Percentiles rank a stretch among this genome's conserved stretches.
phyloP scores from a whole-genome alignment of 2,329 filamentous ascomycete species.

The Fusarium tjaetaba region DNA sequence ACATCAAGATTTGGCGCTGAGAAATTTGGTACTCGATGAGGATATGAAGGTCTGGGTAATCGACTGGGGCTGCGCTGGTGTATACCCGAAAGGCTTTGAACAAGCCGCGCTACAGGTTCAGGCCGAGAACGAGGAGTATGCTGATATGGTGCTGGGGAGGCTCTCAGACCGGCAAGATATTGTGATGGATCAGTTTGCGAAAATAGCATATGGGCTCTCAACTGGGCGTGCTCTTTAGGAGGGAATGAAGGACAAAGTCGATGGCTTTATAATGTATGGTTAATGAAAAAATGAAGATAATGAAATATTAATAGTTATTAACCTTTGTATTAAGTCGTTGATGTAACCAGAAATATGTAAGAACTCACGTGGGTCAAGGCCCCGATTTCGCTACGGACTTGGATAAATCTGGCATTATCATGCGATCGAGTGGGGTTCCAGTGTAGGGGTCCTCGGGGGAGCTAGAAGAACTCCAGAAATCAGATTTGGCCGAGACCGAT shows the following conservation, averaged over 20 bases:
- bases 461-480: slow-evolving; percentile 13
- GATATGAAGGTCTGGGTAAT: rapidly evolving
- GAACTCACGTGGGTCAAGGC: rapidly evolving
- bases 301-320: no score
- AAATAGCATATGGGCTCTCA: rapidly evolving
- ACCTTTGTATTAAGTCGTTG: no score
- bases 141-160: rapidly evolving
- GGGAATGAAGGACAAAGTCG: no score
- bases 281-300: no score
- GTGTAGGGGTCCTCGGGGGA: background rate
- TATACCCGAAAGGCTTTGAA: rapidly evolving
- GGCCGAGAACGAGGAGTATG: rapidly evolving
- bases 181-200: rapidly evolving
- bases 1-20: background rate
- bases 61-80: rapidly evolving
- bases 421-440: background rate
- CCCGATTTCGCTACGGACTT: background rate
- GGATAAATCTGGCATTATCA: background rate
- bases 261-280: no score
- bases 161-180: rapidly evolving
- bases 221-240: background rate
- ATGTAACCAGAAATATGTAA: rapidly evolving
- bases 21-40: rapidly evolving
- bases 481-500: background rate
- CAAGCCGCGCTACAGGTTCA: background rate